A percentile compares a stretch with the other conserved stretches of the same genome.
phyloP scores from a whole-genome alignment of 2,329 filamentous ascomycete genomes.

The Corynespora cassiicola region DNA sequence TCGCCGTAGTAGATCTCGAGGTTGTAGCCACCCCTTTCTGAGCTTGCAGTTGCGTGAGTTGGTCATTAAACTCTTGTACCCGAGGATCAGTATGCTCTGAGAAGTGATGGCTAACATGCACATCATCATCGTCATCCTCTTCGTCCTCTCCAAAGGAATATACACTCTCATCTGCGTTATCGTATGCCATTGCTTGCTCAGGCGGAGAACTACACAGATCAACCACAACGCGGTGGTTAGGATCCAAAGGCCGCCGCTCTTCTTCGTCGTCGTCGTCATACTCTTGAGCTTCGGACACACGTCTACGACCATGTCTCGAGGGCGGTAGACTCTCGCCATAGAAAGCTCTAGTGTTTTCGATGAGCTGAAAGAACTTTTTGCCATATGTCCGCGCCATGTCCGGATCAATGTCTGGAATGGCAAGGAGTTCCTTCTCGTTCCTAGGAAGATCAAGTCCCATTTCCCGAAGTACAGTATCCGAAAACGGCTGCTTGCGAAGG shows the following conservation, averaged over 20 bases:
- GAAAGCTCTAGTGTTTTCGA: conserved; percentile 48
- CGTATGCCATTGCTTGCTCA: conserved; percentile 42
- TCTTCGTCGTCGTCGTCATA: conserved; percentile 48
- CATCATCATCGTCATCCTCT: conserved; percentile 27
- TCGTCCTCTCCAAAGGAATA: conserved; percentile 28
- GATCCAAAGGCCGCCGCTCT: conserved; percentile 48
- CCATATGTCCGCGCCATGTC: conserved; percentile 70
- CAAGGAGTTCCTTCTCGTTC: conserved; percentile 66
- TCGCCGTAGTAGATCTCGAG: conserved; percentile 1
- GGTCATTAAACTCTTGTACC: conserved; percentile 37
- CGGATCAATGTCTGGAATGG: conserved; percentile 67
- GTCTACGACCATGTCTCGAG: conserved; percentile 19
- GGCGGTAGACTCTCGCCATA: conserved; percentile 24
- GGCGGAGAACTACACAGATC: conserved; percentile 51
- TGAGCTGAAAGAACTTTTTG: conserved; percentile 64
- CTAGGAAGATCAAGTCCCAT: conserved; percentile 76
- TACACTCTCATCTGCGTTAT: conserved; percentile 24
- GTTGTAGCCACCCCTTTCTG: conserved; percentile 1
- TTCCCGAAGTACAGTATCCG: conserved; percentile 71
- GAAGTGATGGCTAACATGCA: conserved; percentile 38
- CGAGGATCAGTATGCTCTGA: conserved; percentile 27
- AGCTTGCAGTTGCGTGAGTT: conserved; percentile 26
- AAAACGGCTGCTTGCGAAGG: conserved; percentile 68
- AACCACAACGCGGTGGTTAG: conserved; percentile 58
- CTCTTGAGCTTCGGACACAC: conserved; percentile 40